Percentiles rank a stretch among this genome's conserved stretches.
Conservation (phyloP, 305 asterid species). For the Ilex paraguariensis region DNA sequence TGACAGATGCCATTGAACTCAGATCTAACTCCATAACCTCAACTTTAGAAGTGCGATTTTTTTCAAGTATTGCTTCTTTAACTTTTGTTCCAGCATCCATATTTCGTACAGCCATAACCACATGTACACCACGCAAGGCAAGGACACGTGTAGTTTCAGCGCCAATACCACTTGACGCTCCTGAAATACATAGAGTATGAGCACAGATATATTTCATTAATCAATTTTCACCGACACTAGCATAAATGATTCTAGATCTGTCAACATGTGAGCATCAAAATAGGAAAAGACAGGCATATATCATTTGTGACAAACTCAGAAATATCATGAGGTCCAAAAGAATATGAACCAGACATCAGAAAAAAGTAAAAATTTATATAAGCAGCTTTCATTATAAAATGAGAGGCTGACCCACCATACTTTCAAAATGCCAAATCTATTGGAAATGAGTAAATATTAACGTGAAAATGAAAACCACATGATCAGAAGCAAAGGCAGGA, state of each 20-base stretch:
- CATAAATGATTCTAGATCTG: too few relatives aligned
- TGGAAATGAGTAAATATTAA: neutral
- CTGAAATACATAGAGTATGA: constrained; percentile 26
- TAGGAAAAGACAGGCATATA: neutral
- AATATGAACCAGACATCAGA: too few relatives aligned
- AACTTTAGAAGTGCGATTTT: constrained; percentile 52
- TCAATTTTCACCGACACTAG: too few relatives aligned
- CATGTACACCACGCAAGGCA: constrained; percentile 52
- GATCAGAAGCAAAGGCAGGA: too few relatives aligned
- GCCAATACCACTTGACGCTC: constrained; percentile 91
- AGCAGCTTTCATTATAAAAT: too few relatives aligned
- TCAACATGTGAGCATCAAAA: too few relatives aligned
- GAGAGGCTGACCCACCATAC: too few relatives aligned
- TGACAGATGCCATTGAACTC: constrained; percentile 53
- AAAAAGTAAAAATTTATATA: neutral
- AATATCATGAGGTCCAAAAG: neutral
- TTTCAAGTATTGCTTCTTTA: constrained; percentile 43
- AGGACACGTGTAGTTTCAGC: constrained; percentile 62
- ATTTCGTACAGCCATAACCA: constrained; percentile 74
- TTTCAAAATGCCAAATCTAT: neutral
- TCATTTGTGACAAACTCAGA: neutral
- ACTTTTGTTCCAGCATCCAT: constrained; percentile 36
- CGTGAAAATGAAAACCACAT: neutral
- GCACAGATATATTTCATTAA: neutral
- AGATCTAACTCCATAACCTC: constrained; percentile 77